Percentiles rank a stretch among this genome's conserved stretches.
Evolutionary conservation across 2,329 filamentous ascomycete genomes (phyloP).

Genomic region (Fusarium clavum): DNA sequence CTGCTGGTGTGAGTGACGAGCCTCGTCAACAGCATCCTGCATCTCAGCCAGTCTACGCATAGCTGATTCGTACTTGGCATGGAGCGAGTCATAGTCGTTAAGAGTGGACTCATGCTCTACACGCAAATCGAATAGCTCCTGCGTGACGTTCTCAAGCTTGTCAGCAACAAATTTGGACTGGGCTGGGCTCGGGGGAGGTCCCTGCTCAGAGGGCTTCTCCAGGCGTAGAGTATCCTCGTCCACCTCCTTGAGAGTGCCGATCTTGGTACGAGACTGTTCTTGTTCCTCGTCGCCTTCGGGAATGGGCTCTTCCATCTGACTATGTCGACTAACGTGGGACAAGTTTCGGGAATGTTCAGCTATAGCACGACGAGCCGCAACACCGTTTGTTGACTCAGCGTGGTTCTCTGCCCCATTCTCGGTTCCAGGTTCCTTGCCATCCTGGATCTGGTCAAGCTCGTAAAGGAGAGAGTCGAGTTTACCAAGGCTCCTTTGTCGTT

Average conservation of each 20-base stretch:
- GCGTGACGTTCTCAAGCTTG: conserved; percentile 90
- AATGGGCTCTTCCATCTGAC: conserved; percentile 66
- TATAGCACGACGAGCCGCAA: conserved; percentile 57
- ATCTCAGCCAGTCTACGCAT: conserved; percentile 84
- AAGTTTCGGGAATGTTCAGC: conserved; percentile 66
- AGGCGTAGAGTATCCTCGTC: conserved; percentile 41
- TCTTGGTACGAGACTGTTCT: conserved; percentile 44
- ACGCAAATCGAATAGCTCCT: conserved; percentile 90
- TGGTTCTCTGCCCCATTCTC: conserved; percentile 40
- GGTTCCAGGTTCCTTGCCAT: conserved; percentile 59
- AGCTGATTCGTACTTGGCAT: conserved; percentile 91
- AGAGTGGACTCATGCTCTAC: conserved; percentile 90
- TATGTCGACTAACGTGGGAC: conserved; percentile 66
- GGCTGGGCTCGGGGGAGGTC: conserved; percentile 72
- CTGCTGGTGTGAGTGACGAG: conserved; percentile 69
- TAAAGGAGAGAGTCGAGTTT: conserved; percentile 93
- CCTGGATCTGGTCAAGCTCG: conserved; percentile 84
- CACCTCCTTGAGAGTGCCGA: conserved; percentile 52
- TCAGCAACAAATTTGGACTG: conserved; percentile 90
- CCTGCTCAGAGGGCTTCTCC: conserved; percentile 26
- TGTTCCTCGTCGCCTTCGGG: conserved; percentile 64
- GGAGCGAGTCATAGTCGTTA: conserved; percentile 82
- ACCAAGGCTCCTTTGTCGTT: conserved; percentile 92
- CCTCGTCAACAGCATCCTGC: conserved; percentile 86
- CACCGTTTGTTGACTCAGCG: conserved; percentile 53